phyloP scores from a whole-genome alignment of 2,329 filamentous ascomycete genomes.

The Polytolypa hystricis region DNA sequence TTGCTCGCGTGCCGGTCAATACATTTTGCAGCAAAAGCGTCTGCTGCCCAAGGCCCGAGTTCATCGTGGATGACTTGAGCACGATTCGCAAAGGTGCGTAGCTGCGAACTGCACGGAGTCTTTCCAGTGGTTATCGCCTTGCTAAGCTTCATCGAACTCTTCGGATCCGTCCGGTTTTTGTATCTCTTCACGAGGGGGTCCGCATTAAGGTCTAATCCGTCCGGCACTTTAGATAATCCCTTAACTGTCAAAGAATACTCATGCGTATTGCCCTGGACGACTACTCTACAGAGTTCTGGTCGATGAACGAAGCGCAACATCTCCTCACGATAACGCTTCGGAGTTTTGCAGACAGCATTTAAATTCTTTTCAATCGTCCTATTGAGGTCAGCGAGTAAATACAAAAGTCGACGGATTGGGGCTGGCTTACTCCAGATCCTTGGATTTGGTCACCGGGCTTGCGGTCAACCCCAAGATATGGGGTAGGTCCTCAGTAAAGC shows the following conservation, averaged over 20 bases:
- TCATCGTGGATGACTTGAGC: conserved; percentile 42
- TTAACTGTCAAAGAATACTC: conserved; percentile 25
- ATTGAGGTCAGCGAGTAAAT: neutral
- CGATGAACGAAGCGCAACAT: conserved; percentile 56
- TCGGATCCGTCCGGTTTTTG: conserved; percentile 24
- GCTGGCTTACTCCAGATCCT: conserved; percentile 40
- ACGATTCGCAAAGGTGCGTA: conserved; percentile 45
- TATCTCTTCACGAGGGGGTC: conserved; percentile 52
- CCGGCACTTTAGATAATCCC: conserved; percentile 34
- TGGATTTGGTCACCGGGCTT: conserved; percentile 55
- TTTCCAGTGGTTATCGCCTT: conserved; percentile 21
- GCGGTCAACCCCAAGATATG: conserved; percentile 69
- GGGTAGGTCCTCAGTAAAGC: conserved; percentile 37
- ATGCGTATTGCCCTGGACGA: conserved; percentile 14
- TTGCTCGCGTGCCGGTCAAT: conserved; percentile 28
- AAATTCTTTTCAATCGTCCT: conserved; percentile 56
- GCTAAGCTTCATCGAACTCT: conserved; percentile 15
- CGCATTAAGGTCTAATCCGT: conserved; percentile 42
- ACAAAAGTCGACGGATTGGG: neutral
- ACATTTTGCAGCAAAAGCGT: conserved; percentile 50
- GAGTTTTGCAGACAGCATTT: conserved; percentile 57
- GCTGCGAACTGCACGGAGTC: conserved; percentile 40
- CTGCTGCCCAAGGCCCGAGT: conserved; percentile 58
- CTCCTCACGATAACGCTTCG: conserved; percentile 57
- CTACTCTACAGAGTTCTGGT: conserved; percentile 44